These are phyloP conservation scores for Cladosporium sp. DNA, from an alignment of 2,329 filamentous ascomycete species.

Conservation along the genomic window DNA sequence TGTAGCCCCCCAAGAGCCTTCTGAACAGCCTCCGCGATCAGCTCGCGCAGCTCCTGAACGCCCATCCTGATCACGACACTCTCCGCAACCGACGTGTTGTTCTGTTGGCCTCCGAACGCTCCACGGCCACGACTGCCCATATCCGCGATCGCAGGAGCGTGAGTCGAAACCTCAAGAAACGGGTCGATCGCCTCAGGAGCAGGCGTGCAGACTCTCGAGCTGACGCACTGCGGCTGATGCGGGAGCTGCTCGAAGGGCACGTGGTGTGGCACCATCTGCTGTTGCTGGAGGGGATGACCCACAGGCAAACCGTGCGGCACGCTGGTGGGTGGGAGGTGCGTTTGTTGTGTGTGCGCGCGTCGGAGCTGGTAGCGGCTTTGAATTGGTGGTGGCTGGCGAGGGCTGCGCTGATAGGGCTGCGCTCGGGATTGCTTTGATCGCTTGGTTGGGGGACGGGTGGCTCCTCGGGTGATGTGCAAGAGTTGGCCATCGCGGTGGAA, in stretches of 20 bases:
- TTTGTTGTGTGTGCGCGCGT: constrained; percentile 24
- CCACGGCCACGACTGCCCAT: neutral
- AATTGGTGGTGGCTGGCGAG: neutral
- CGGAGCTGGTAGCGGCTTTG: constrained; percentile 19
- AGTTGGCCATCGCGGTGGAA: constrained; percentile 32
- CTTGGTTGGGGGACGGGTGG: constrained; percentile 22
- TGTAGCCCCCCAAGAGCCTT: constrained; percentile 7
- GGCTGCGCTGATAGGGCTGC: constrained; percentile 21
- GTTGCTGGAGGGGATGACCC: constrained; percentile 21
- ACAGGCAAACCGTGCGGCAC: constrained; percentile 21
- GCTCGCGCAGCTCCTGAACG: constrained; percentile 9
- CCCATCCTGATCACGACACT: constrained; percentile 13
- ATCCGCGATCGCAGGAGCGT: neutral
- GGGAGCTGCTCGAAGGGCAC: constrained; percentile 15
- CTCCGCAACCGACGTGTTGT: neutral
- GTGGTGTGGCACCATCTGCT: neutral
- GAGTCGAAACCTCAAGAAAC: neutral
- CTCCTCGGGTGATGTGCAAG: constrained; percentile 25
- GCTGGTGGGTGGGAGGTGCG: constrained; percentile 26
- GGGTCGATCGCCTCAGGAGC: constrained; percentile 24
- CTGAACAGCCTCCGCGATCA: constrained; percentile 13
- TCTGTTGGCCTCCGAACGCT: neutral
- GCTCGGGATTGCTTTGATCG: constrained; percentile 23
- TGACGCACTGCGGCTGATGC: constrained; percentile 21
- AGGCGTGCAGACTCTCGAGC: constrained; percentile 30